These are phyloP conservation scores for Lecanoromycetidae sp. DNA, from an alignment of 2,329 filamentous ascomycete genomes.

Conservation along the genomic window DNA sequence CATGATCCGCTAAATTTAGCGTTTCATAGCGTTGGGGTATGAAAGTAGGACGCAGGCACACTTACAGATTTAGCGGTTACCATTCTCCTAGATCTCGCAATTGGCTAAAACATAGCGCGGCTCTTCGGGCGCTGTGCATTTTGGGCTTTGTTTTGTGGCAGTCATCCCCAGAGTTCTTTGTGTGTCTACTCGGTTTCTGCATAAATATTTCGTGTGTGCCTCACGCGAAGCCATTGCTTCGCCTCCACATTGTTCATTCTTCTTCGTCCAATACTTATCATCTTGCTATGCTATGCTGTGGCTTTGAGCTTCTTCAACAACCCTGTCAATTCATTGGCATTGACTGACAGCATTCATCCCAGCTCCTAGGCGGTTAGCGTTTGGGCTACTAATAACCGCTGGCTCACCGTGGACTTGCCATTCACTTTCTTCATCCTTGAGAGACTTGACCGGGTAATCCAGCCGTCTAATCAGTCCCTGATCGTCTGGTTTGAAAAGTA, in stretches of 20 bases:
- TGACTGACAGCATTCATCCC: too few species aligned
- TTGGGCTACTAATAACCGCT: not conserved
- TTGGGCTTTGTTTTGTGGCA: too few species aligned
- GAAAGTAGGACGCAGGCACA: too few species aligned
- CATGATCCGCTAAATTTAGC: too few species aligned
- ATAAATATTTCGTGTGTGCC: not conserved
- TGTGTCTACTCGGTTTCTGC: not conserved
- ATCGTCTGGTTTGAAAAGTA: not conserved
- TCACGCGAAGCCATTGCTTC: conserved; percentile 10
- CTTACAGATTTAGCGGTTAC: too few species aligned
- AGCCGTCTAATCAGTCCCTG: not conserved
- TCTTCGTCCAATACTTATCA: not conserved
- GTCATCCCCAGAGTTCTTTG: too few species aligned
- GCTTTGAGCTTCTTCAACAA: too few species aligned
- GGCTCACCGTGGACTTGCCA: not conserved
- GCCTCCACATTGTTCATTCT: conserved; percentile 1
- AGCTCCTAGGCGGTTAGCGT: not conserved
- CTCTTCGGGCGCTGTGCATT: too few species aligned
- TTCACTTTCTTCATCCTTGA: not conserved
- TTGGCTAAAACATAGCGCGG: too few species aligned
- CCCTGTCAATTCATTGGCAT: too few species aligned
- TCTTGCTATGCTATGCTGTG: not conserved
- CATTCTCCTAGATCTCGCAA: too few species aligned
- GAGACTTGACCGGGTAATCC: not conserved
- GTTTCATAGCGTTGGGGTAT: too few species aligned